Base-by-base conservation (phyloP, 2,329 filamentous ascomycete species). In the Coniochaeta hoffmannii region DNA sequence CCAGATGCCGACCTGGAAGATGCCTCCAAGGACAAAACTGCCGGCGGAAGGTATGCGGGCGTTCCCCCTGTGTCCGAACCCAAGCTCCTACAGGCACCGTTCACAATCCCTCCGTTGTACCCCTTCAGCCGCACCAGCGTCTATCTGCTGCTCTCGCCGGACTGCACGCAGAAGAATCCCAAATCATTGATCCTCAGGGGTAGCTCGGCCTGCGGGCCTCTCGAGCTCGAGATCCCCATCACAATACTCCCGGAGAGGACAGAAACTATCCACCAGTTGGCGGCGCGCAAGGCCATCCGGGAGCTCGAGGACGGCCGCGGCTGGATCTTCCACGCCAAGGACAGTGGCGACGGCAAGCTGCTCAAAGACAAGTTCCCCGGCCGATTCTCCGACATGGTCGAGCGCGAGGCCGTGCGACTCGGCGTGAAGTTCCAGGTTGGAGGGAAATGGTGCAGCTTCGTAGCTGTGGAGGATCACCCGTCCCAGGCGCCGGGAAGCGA, bases 301-400 rank as follows among this genome's bases (percentile, higher is more conserved):
- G 88, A 90, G 59, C 77, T 91, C 0, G 87, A 91, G 67, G 80
- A 88, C 65, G 81, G 82, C 0, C 77, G 85, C 24, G 87, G 87
- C 12, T 90, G 87, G 85, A 69, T 86, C 34, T 69, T 68, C 49
- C 69, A 83, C 15, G 75, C 76, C 10, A 81, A 76, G 57, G 58
- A 65, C 0, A 66, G 69, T 2, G 28, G 28, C 11, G 30, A 52
- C 12, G 76, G 76, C 1, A 69, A 71, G 6, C 63, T 70, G 0
- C 64, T 85, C 17, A 76, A 76, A 36, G 68, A 80, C 5, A 69
- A 72, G 50, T 72, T 78, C 41, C 66, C 73, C 4, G 74, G 74
- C 15, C 76, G 74, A 4, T 85, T 86, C 64, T 68, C 76, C 12
- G 78, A 83, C 50, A 76, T 90, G 63, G 79, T 85, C 0, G 78